These are phyloP conservation scores for Rhinocladiella similis DNA, from an alignment of 2,329 filamentous ascomycete genomes.

Conservation along the genomic window DNA sequence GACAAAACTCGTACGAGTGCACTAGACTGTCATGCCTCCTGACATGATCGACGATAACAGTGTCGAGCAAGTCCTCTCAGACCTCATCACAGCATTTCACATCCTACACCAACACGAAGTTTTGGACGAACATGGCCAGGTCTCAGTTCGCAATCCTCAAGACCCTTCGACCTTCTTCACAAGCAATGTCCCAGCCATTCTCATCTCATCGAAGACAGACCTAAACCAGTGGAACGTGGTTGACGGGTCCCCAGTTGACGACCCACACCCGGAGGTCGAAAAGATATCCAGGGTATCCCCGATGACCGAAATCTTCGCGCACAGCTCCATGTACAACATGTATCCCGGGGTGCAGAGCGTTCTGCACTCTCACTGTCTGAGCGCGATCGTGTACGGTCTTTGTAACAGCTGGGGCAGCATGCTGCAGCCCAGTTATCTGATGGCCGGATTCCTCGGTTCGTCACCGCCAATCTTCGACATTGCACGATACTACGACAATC, in stretches of 20 bases:
- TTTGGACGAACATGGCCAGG: conserved; percentile 56
- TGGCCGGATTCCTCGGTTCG: conserved; percentile 45
- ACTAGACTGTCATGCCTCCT: background rate
- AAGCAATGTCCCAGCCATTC: conserved; percentile 17
- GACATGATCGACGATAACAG: background rate
- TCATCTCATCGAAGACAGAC: conserved; percentile 14
- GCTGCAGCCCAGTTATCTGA: conserved; percentile 44
- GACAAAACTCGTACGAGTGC: too few relatives aligned
- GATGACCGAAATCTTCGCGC: conserved; percentile 44
- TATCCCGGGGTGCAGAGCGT: conserved; percentile 42
- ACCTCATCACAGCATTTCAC: conserved; percentile 49
- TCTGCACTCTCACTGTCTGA: conserved; percentile 46
- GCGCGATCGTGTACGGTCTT: conserved; percentile 42
- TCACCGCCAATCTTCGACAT: conserved; percentile 38
- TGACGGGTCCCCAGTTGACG: conserved; percentile 8
- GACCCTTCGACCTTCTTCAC: conserved; percentile 34
- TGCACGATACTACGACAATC: conserved; percentile 25
- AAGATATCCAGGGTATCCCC: background rate
- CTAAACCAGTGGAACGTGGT: conserved; percentile 14
- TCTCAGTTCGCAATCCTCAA: conserved; percentile 53
- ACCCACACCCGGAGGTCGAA: conserved; percentile 3
- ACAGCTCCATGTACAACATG: conserved; percentile 47
- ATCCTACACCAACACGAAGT: conserved; percentile 53
- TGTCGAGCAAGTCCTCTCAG: background rate
- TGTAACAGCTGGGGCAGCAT: conserved; percentile 29